phyloP scores from a whole-genome alignment of 139 green algal genomes.

The Auxenochlorella pyrenoidosa region DNA sequence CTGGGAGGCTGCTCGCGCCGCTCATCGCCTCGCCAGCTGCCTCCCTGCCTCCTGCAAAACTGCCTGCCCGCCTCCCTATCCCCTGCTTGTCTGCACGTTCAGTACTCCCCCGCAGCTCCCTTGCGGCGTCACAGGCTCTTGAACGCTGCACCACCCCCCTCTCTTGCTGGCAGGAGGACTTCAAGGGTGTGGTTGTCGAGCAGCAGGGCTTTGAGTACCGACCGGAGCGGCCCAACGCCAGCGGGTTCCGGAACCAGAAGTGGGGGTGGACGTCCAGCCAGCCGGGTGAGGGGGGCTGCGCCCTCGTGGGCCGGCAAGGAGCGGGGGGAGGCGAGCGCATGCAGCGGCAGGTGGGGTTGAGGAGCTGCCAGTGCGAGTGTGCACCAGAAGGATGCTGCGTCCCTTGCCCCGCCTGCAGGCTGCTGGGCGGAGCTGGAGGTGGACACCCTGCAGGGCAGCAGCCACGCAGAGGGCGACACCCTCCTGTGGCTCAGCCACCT shows the following conservation, averaged over 20 bases:
- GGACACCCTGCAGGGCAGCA: not conserved
- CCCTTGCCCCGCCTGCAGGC: not conserved
- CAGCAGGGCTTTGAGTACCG: constrained; percentile 1
- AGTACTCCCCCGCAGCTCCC: not conserved
- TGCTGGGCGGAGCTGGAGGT: constrained; percentile 23
- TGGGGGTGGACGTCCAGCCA: not conserved
- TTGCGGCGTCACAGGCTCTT: not conserved
- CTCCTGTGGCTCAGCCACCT: constrained; percentile 14
- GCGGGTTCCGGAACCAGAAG: constrained; percentile 23
- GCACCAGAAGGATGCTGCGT: not conserved
- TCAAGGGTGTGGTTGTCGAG: constrained; percentile 14
- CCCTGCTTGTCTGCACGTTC: not conserved
- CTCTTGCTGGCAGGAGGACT: not conserved
- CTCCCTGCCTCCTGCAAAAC: not conserved
- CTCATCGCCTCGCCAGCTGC: not conserved
- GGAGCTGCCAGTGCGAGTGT: not conserved
- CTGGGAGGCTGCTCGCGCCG: no score
- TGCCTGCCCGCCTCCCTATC: no score
- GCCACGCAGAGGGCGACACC: not conserved
- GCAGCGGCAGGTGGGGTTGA: no score
- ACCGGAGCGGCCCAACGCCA: not conserved
- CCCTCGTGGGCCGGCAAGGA: no score
- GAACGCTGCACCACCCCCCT: not conserved
- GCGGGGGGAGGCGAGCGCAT: no score
- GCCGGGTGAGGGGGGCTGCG: not conserved